These are phyloP conservation scores for Dichomitus squalens DNA, from an alignment of 1,284 basidiomycete genomes.

Conservation along the genomic window DNA sequence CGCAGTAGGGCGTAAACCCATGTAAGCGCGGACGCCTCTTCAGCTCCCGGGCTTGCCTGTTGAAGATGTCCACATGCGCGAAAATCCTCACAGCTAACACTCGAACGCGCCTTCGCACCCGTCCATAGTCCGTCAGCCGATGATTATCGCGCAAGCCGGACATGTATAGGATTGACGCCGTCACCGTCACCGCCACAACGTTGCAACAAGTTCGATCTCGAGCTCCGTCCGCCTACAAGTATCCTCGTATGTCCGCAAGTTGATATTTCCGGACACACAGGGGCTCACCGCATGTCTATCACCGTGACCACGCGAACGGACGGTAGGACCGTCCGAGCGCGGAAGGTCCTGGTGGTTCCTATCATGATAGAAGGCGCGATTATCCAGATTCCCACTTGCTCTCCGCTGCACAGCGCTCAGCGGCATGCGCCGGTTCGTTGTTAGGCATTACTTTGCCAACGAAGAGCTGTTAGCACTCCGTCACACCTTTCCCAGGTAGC, in stretches of 20 bases:
- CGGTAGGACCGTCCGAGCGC: background rate
- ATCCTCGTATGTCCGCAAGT: background rate
- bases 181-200: too few species aligned
- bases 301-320: background rate
- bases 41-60: too few species aligned
- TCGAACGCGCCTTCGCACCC: too few species aligned
- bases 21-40: too few species aligned
- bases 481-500: background rate
- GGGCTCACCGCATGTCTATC: background rate
- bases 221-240: too few species aligned
- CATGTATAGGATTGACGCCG: too few species aligned
- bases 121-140: too few species aligned
- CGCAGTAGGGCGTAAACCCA: too few species aligned
- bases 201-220: too few species aligned
- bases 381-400: background rate
- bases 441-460: background rate
- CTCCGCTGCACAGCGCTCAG: background rate
- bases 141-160: too few species aligned
- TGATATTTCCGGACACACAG: background rate
- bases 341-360: slow-evolving; percentile 1
- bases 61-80: too few species aligned
- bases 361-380: slow-evolving; percentile 18
- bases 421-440: background rate
- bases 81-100: too few species aligned
- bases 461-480: background rate